Evolutionary conservation across 2,329 filamentous ascomycete genomes (phyloP).

Genomic region (Alternaria tenuissima): DNA sequence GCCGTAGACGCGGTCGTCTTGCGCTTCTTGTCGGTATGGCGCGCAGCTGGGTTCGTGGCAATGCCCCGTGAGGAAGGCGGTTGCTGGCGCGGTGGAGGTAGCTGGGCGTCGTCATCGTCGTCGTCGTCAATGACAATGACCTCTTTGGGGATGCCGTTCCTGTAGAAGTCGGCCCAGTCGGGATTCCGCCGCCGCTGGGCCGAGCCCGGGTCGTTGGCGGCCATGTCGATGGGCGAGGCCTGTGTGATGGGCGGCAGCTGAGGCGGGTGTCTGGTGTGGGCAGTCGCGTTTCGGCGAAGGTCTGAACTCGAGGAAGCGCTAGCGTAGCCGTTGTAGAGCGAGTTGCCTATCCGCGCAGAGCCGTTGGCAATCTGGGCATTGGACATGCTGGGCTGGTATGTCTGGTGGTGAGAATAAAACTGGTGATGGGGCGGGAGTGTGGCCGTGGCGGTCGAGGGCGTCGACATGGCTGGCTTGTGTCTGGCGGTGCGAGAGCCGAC

Average conservation of each 20-base stretch:
- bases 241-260: constrained; percentile 43
- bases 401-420: constrained; percentile 52
- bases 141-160: constrained; percentile 57
- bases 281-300: constrained; percentile 47
- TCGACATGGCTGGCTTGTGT: constrained; percentile 49
- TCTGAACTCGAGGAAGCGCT: constrained; percentile 48
- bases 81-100: constrained; percentile 32
- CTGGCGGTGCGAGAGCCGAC: constrained; percentile 34
- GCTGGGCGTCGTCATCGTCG: constrained; percentile 55
- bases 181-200: constrained; percentile 41
- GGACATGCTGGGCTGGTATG: constrained; percentile 44
- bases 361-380: constrained; percentile 49
- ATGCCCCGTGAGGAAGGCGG: constrained; percentile 28
- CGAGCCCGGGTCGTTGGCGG: constrained; percentile 22
- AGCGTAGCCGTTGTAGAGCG: constrained; percentile 52
- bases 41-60: constrained; percentile 54
- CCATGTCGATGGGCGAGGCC: constrained; percentile 37
- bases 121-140: constrained; percentile 63
- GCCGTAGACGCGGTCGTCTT: constrained; percentile 69
- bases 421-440: constrained; percentile 52
- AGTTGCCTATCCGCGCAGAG: constrained; percentile 44
- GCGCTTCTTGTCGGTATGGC: constrained; percentile 75
- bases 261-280: constrained; percentile 41
- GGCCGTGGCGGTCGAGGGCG: constrained; percentile 55
- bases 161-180: constrained; percentile 55